Percentiles rank a stretch among this genome's conserved stretches.
Conservation (phyloP, 148 eudicot genomes). For the Rhododendron griersonianum region DNA sequence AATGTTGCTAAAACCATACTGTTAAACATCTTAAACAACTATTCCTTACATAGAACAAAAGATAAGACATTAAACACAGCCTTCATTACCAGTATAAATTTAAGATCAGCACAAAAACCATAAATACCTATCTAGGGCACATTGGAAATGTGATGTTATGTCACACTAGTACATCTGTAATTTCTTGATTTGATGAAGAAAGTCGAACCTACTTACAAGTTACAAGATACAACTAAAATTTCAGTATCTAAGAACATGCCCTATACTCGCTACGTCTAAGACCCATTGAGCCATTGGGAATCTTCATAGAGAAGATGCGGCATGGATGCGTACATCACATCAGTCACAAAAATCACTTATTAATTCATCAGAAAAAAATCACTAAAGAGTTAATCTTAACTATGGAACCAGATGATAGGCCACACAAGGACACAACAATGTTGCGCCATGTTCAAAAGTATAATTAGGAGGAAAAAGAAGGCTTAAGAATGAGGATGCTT, state of each 20-base stretch:
- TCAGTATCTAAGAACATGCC: not conserved
- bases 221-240: not conserved
- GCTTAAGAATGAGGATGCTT: not conserved
- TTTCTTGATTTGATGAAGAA: not conserved
- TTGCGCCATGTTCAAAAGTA: not conserved
- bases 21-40: not conserved
- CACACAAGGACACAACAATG: not conserved
- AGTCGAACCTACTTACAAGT: not conserved
- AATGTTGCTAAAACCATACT: not conserved
- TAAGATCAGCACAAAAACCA: slow-evolving; percentile 3
- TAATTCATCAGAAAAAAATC: not conserved
- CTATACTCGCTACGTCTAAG: not conserved
- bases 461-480: not conserved
- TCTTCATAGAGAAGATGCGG: not conserved
- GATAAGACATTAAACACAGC: not conserved
- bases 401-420: not conserved
- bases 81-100: not conserved
- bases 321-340: not conserved
- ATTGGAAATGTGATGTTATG: not conserved
- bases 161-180: not conserved
- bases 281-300: not conserved
- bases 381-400: not conserved
- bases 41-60: not conserved
- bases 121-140: not conserved
- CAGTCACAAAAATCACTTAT: not conserved